Base-by-base conservation (phyloP, 1,284 basidiomycete genomes). In the Puccinia brachypodii region DNA sequence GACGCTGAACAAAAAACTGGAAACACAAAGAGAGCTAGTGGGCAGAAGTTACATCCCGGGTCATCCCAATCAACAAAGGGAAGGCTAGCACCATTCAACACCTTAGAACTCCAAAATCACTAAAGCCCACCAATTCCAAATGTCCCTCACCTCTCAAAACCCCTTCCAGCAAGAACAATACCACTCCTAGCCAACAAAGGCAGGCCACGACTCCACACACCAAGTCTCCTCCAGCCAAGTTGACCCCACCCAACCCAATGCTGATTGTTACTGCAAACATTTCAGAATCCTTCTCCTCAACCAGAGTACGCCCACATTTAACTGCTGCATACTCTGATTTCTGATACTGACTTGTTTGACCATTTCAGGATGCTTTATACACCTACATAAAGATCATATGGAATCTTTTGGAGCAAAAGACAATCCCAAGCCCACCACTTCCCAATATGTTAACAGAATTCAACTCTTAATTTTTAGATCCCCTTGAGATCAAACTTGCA, bases 341-440 rank as follows among this genome's bases (percentile, higher is more conserved):
- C n/a, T n/a, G n/a, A n/a, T n/a, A n/a, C n/a, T n/a, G n/a, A n/a
- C 42, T 44, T 56, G 50, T 62, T 62, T 33, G 36, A 1, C n/a
- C 3, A 1, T 58, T 44, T 22, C 28, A 80, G 78, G 69, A 80
- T 38, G 69, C 78, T 28, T 38, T 80, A 6, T 80, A 72, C 31
- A 42, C 64, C 28, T 69, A 80, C 42, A 73, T 80, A 7, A 73
- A 80, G 44, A 42, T 80, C 2, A 28, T 80, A 7, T 72, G 68
- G 53, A 69, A 69, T 13, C 71, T 73, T 14, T 8, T 72, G 4
- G 19, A 62, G 33, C 53, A 56, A 36, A 60, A 80, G n/a, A 31
- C 47, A 2, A 58, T 80, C 25, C 78, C 58, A 11, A 9, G 68
- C 40, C 69, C 56, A 1, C 68, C 68, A 13, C 53, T 44, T 14